A percentile compares a stretch with the other conserved stretches of the same genome.
phyloP scores from a whole-genome alignment of 1,284 basidiomycete genomes.

The Mrakiaceae sp. region DNA sequence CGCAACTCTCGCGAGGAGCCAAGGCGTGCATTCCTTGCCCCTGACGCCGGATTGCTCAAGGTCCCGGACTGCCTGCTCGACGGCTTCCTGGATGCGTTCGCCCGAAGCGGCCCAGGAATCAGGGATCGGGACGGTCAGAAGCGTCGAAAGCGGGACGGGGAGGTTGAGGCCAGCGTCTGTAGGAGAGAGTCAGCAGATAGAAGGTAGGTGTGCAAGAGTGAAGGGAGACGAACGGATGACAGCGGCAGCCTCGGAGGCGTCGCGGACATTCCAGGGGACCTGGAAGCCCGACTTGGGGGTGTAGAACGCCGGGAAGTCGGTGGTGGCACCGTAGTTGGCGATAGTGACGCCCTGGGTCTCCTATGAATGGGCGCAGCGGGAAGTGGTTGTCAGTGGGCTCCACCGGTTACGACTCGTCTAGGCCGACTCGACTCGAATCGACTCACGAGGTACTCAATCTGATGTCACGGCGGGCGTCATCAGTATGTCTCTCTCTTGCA shows the following conservation, averaged over 20 bases:
- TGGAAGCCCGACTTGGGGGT: slow-evolving; percentile 68
- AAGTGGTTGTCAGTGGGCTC: too few species aligned
- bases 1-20: slow-evolving; percentile 74
- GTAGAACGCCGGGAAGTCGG: slow-evolving; percentile 91
- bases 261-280: slow-evolving; percentile 58
- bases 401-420: neutral
- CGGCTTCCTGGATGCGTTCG: slow-evolving; percentile 58
- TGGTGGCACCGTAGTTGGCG: slow-evolving; percentile 55
- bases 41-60: slow-evolving; percentile 67
- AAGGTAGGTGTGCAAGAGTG: neutral
- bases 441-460: slow-evolving; percentile 73
- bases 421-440: neutral
- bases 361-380: slow-evolving; percentile 34
- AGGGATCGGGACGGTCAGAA: slow-evolving; percentile 89
- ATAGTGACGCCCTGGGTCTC: slow-evolving; percentile 96
- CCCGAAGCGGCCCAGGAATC: slow-evolving; percentile 58
- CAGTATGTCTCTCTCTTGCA: too few species aligned
- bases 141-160: slow-evolving; percentile 35
- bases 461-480: too few species aligned
- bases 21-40: slow-evolving; percentile 72
- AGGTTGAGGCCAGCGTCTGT: slow-evolving; percentile 31
- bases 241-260: slow-evolving; percentile 25
- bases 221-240: slow-evolving; percentile 16
- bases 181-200: neutral
- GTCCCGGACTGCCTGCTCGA: slow-evolving; percentile 77